Percentiles rank a stretch among this genome's conserved stretches.
Evolutionary conservation across 2,329 filamentous ascomycete species (phyloP).

Genomic region (Botrytis fabae): DNA sequence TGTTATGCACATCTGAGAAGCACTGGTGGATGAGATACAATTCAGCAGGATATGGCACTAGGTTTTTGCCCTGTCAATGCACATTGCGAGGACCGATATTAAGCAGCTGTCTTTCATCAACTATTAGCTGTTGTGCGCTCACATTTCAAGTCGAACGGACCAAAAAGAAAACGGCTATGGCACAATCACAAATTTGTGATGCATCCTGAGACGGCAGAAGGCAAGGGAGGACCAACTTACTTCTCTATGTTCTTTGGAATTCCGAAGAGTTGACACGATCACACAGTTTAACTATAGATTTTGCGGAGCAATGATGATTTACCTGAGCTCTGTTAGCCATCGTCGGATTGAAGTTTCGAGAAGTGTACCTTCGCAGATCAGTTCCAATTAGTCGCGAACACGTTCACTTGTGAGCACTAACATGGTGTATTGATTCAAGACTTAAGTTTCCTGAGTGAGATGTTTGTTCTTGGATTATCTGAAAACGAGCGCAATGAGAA

Average conservation of each 20-base stretch:
- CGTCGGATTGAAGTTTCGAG: not conserved
- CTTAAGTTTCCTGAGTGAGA: not conserved
- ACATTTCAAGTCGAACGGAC: not conserved
- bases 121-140: not conserved
- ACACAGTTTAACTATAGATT: not conserved
- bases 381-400: not conserved
- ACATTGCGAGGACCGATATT: not conserved
- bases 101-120: not conserved
- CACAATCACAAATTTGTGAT: not conserved
- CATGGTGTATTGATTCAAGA: not conserved
- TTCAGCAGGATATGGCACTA: not conserved
- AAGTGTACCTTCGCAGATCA: not conserved
- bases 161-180: not conserved
- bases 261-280: not conserved
- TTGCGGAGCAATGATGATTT: slow-evolving; percentile 9
- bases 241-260: not conserved
- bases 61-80: not conserved
- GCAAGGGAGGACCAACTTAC: not conserved
- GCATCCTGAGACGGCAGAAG: not conserved
- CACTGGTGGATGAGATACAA: not conserved
- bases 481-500: not conserved
- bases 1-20: not conserved
- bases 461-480: not conserved
- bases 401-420: not conserved
- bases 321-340: not conserved